phyloP scores from a whole-genome alignment of 202 grass and related monocot genomes.

The Eragrostis tef region DNA sequence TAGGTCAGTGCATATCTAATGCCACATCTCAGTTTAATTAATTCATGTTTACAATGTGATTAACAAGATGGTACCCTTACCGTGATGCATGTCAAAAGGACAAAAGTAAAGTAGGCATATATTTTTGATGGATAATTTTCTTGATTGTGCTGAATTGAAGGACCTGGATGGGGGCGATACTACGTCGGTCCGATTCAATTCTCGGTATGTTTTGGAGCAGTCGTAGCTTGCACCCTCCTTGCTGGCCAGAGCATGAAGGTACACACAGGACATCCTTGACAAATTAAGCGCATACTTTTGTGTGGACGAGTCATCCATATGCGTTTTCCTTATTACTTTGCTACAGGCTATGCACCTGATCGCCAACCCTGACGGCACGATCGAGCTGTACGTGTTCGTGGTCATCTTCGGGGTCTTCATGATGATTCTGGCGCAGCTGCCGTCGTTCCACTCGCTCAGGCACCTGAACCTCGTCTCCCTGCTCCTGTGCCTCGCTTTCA shows the following conservation, averaged over 20 bases:
- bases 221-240: slow-evolving; percentile 66
- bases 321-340: too few species aligned
- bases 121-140: too few species aligned
- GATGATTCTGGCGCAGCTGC: slow-evolving; percentile 67
- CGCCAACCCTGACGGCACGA: slow-evolving; percentile 59
- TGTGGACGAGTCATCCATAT: neutral
- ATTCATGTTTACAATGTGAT: too few species aligned
- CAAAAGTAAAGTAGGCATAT: too few species aligned
- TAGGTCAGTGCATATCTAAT: slow-evolving; percentile 56
- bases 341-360: slow-evolving; percentile 85
- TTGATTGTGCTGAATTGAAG: neutral
- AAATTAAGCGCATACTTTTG: too few species aligned
- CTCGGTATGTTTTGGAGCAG: slow-evolving; percentile 74
- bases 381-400: slow-evolving; percentile 84
- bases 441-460: slow-evolving; percentile 87
- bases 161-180: slow-evolving; percentile 74
- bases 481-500: slow-evolving; percentile 72
- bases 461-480: slow-evolving; percentile 86
- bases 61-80: too few species aligned
- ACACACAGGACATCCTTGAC: neutral
- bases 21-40: too few species aligned
- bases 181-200: slow-evolving; percentile 92
- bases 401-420: slow-evolving; percentile 77
- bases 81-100: too few species aligned
- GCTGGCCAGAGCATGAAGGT: slow-evolving; percentile 98